Evolutionary conservation across 345 rosid genomes (phyloP).

Genomic region (Arabis alpina): DNA sequence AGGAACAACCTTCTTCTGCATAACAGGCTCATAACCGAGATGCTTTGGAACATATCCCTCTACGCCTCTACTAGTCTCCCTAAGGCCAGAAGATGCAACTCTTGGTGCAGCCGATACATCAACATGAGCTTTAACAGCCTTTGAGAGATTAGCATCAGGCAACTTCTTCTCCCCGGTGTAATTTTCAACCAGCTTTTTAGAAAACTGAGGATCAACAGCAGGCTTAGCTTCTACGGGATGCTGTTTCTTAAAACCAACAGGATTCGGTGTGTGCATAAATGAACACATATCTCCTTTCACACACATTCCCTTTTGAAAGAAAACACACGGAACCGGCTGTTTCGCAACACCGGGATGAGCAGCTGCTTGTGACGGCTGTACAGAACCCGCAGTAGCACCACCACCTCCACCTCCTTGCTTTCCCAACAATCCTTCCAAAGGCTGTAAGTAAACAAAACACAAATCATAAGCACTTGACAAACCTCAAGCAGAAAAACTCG

Average conservation of each 20-base stretch:
- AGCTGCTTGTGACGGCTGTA: slow-evolving; percentile 42
- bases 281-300: slow-evolving; percentile 87
- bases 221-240: slow-evolving; percentile 45
- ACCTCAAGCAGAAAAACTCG: neutral
- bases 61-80: slow-evolving; percentile 38
- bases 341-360: slow-evolving; percentile 50
- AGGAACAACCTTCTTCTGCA: slow-evolving; percentile 46
- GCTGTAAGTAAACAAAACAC: slow-evolving; percentile 50
- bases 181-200: slow-evolving; percentile 48
- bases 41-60: slow-evolving; percentile 46
- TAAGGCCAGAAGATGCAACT: slow-evolving; percentile 40
- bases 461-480: slow-evolving; percentile 29
- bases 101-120: slow-evolving; percentile 47
- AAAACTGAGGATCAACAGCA: slow-evolving; percentile 43
- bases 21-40: slow-evolving; percentile 49
- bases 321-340: slow-evolving; percentile 78
- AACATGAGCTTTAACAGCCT: slow-evolving; percentile 38
- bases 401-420: slow-evolving; percentile 47
- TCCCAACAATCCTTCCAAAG: slow-evolving; percentile 89
- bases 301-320: slow-evolving; percentile 83
- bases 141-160: slow-evolving; percentile 42
- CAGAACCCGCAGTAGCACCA: slow-evolving; percentile 51
- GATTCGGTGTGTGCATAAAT: slow-evolving; percentile 68
- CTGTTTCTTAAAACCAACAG: slow-evolving; percentile 45
- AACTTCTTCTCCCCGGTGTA: slow-evolving; percentile 48